A percentile compares a stretch with the other conserved stretches of the same genome.
Evolutionary conservation across 2,329 filamentous ascomycete genomes (phyloP).

Genomic region (Phialophora verrucosa): DNA sequence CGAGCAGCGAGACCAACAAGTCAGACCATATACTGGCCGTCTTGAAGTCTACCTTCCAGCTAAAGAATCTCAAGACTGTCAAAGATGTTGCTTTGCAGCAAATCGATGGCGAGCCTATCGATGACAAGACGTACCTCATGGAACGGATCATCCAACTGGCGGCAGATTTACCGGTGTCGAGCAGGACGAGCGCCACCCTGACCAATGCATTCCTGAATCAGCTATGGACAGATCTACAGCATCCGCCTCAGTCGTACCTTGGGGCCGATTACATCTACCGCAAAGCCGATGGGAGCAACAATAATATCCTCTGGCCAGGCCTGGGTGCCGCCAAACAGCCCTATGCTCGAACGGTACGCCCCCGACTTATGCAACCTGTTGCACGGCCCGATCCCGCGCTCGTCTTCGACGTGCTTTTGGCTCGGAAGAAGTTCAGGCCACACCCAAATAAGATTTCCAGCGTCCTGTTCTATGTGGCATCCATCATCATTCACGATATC

Average conservation of each 20-base stretch:
- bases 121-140: conserved; percentile 69
- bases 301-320: conserved; percentile 66
- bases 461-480: conserved; percentile 75
- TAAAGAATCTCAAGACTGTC: conserved; percentile 52
- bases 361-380: conserved; percentile 61
- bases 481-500: conserved; percentile 69
- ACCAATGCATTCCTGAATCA: conserved; percentile 59
- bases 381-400: conserved; percentile 68
- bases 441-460: conserved; percentile 76
- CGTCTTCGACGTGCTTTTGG: conserved; percentile 71
- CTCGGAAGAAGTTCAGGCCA: conserved; percentile 64
- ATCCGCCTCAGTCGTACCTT: conserved; percentile 58
- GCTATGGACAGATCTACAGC: conserved; percentile 61
- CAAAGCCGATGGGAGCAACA: conserved; percentile 50
- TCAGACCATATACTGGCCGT: conserved; percentile 46
- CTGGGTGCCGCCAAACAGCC: conserved; percentile 69
- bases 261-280: conserved; percentile 46
- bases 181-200: conserved; percentile 46
- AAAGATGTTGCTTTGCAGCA: conserved; percentile 50
- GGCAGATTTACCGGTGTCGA: conserved; percentile 47
- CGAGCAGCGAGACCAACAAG: conserved; percentile 20
- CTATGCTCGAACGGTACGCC: conserved; percentile 71
- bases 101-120: conserved; percentile 58
- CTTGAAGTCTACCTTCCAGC: conserved; percentile 53
- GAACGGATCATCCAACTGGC: conserved; percentile 60